Evolutionary conservation across 768 basidiomycete genomes (phyloP).

Genomic region (Phaeotremella skinneri): DNA sequence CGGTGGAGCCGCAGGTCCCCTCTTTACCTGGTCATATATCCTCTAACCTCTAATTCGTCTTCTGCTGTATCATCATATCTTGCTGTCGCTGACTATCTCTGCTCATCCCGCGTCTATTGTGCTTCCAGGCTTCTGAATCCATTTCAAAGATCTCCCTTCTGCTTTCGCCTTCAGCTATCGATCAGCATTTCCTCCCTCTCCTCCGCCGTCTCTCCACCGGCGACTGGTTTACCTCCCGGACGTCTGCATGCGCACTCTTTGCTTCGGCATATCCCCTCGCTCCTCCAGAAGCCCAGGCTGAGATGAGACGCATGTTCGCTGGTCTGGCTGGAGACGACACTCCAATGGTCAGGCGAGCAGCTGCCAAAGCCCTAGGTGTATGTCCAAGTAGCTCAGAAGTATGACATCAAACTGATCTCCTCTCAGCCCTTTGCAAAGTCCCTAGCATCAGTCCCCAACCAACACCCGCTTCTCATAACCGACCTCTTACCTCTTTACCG

Average conservation of each 20-base stretch:
- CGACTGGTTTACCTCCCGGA: conserved; percentile 98
- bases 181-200: conserved; percentile 87
- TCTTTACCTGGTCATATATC: background rate
- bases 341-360: conserved; percentile 95
- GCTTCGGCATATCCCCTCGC: conserved; percentile 73
- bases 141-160: conserved; percentile 82
- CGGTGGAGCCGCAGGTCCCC: background rate
- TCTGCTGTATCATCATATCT: background rate
- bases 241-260: conserved; percentile 90
- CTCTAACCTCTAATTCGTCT: background rate
- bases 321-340: conserved; percentile 88
- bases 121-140: conserved; percentile 81
- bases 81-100: background rate
- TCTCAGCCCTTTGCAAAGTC: conserved; percentile 72
- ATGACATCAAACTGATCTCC: conserved; percentile 12
- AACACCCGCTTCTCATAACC: conserved; percentile 66
- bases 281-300: conserved; percentile 59
- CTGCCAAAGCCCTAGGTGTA: conserved; percentile 94
- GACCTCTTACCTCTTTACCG: conserved; percentile 91
- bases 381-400: conserved; percentile 51
- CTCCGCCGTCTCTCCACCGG: conserved; percentile 82
- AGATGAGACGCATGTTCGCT: conserved; percentile 79
- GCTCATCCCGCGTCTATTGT: background rate
- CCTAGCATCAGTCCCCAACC: conserved; percentile 59
- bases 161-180: conserved; percentile 74